These are phyloP conservation scores for Cinnamomum chago DNA, from an alignment of 164 flowering plant species.

Conservation along the genomic window DNA sequence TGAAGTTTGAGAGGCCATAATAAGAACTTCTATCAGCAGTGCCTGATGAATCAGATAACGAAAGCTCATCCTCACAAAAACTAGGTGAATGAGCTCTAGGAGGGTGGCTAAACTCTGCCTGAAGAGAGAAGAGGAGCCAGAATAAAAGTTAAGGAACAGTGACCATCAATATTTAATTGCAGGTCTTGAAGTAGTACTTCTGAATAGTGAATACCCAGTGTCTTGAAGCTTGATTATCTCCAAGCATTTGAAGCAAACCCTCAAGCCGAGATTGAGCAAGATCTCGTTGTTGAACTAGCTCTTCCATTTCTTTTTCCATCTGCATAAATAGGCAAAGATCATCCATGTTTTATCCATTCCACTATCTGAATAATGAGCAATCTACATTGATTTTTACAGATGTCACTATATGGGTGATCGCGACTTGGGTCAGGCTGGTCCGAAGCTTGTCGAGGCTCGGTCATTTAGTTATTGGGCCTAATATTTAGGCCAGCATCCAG, in stretches of 20 bases:
- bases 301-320: constrained; percentile 83
- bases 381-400: neutral
- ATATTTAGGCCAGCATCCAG: too few relatives aligned
- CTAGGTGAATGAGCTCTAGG: constrained; percentile 14
- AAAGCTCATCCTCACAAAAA: constrained; percentile 31
- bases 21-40: constrained; percentile 22
- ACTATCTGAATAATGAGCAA: neutral
- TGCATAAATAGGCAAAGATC: constrained; percentile 21
- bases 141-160: neutral
- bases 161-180: neutral
- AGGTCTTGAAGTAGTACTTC: neutral
- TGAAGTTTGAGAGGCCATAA: constrained; percentile 16
- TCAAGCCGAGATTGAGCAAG: constrained; percentile 82
- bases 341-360: neutral
- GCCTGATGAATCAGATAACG: constrained; percentile 34
- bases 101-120: constrained; percentile 21
- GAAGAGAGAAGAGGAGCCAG: constrained; percentile 8
- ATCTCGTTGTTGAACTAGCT: constrained; percentile 67
- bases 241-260: constrained; percentile 52
- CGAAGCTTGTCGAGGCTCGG: too few relatives aligned
- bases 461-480: too few relatives aligned
- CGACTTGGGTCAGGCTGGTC: too few relatives aligned
- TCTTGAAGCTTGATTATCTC: constrained; percentile 42
- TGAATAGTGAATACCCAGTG: constrained; percentile 38
- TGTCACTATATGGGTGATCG: neutral